phyloP scores from a whole-genome alignment of 2,329 filamentous ascomycete species.

The Ilyonectria robusta region DNA sequence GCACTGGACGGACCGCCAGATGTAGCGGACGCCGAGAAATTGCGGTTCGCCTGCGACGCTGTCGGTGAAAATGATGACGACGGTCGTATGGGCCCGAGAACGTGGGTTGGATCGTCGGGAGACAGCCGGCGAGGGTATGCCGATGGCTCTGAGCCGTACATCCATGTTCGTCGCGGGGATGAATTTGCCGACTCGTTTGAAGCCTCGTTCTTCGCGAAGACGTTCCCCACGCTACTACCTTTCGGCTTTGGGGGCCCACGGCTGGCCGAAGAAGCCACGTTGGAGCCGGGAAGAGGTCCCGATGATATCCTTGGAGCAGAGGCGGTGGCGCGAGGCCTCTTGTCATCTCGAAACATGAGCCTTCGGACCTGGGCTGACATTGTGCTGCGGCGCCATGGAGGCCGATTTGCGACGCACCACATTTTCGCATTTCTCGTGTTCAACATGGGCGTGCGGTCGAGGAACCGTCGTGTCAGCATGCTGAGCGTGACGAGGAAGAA shows the following conservation, averaged over 20 bases:
- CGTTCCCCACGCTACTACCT: slow-evolving; percentile 32
- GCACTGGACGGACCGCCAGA: slow-evolving; percentile 1
- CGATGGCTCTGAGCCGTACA: slow-evolving; percentile 8
- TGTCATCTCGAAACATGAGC: slow-evolving; percentile 13
- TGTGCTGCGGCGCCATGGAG: background rate
- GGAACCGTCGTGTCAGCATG: slow-evolving; percentile 17
- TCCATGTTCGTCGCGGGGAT: slow-evolving; percentile 21
- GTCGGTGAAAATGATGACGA: background rate
- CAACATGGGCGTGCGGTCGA: slow-evolving; percentile 13
- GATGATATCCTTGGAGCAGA: no score
- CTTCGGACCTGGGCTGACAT: background rate
- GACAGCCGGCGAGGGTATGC: background rate
- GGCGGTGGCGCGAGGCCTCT: background rate
- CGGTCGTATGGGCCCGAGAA: background rate
- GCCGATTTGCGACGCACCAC: slow-evolving; percentile 9
- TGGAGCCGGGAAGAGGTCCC: background rate
- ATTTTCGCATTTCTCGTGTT: slow-evolving; percentile 18
- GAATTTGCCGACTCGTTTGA: slow-evolving; percentile 32
- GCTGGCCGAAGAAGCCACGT: background rate
- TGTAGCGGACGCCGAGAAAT: background rate
- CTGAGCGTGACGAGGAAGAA: background rate
- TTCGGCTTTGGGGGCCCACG: slow-evolving; percentile 29
- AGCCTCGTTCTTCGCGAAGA: slow-evolving; percentile 31
- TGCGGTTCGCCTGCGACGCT: background rate
- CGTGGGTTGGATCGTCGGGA: slow-evolving; percentile 11